Conservation (phyloP, 2,329 filamentous ascomycete species). For the Neofusicoccum laricinum region DNA sequence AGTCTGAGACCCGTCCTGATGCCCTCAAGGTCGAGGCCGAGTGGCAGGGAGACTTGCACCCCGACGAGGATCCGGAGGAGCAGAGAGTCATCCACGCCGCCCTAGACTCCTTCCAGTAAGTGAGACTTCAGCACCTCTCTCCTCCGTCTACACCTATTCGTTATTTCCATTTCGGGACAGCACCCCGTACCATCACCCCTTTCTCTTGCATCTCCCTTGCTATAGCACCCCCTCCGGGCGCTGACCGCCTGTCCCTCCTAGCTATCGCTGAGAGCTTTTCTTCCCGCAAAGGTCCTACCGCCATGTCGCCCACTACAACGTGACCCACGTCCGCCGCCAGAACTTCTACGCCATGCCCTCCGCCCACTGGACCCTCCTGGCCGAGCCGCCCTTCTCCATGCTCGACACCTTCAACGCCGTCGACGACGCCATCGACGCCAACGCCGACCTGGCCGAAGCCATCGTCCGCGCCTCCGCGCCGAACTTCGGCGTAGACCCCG, state of each 20-base stretch:
- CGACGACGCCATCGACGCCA: conserved; percentile 84
- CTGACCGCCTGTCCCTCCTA: background rate
- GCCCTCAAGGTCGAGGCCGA: conserved; percentile 19
- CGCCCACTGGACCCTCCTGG: conserved; percentile 78
- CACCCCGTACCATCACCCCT: background rate
- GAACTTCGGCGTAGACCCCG: conserved; percentile 42
- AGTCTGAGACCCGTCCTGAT: conserved; percentile 2
- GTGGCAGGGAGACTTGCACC: conserved; percentile 64
- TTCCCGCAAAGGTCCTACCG: conserved; percentile 68
- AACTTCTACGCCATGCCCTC: conserved; percentile 89
- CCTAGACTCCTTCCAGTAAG: conserved; percentile 86
- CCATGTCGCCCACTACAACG: conserved; percentile 80
- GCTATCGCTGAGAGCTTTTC: background rate
- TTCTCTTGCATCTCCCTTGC: background rate
- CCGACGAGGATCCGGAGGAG: conserved; percentile 75
- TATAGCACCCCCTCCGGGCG: background rate
- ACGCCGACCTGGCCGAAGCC: conserved; percentile 75
- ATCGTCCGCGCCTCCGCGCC: conserved; percentile 59
- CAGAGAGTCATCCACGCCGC: conserved; percentile 74
- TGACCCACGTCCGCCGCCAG: conserved; percentile 84
- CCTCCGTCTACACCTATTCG: background rate
- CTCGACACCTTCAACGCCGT: conserved; percentile 74
- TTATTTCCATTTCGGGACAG: background rate
- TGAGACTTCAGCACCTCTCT: background rate
- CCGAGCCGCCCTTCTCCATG: conserved; percentile 76